A percentile compares a stretch with the other conserved stretches of the same genome.
Evolutionary conservation across 371 early-diverging fungal species (phyloP).

Genomic region (Rhizomucor pusillus): DNA sequence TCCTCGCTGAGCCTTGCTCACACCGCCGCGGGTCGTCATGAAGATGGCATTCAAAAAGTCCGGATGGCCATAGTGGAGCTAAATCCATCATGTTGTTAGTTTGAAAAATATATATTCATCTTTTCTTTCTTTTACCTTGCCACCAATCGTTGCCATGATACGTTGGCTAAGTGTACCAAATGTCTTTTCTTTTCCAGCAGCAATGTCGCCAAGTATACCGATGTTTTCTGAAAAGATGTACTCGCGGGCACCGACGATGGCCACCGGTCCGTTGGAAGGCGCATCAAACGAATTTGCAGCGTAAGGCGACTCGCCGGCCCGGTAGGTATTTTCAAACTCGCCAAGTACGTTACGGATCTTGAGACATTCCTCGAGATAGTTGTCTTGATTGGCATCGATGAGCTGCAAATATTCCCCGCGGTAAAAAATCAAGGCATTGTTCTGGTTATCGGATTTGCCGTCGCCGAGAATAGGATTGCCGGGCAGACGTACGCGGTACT

Average conservation of each 20-base stretch:
- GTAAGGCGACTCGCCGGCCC: conserved; percentile 54
- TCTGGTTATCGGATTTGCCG: conserved; percentile 92
- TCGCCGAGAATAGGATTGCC: conserved; percentile 94
- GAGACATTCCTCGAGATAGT: conserved; percentile 85
- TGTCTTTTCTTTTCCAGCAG: conserved; percentile 89
- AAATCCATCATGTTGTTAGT: no score
- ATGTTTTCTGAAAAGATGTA: conserved; percentile 88
- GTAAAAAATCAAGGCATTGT: conserved; percentile 77
- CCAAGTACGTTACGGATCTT: conserved; percentile 85
- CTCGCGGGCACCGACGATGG: conserved; percentile 92
- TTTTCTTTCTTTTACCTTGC: conserved; percentile 49
- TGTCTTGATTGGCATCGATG: conserved; percentile 92
- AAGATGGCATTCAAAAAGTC: conserved; percentile 88
- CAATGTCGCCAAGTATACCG: conserved; percentile 87
- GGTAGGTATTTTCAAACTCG: conserved; percentile 79
- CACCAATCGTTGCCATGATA: conserved; percentile 83
- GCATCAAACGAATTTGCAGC: conserved; percentile 32
- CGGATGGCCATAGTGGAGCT: conserved; percentile 89
- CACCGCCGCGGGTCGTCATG: conserved; percentile 87
- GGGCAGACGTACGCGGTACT: conserved; percentile 77
- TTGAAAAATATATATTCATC: neutral
- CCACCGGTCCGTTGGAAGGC: conserved; percentile 68
- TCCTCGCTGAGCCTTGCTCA: conserved; percentile 89
- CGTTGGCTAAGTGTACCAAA: conserved; percentile 89
- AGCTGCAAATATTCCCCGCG: conserved; percentile 86